Evolutionary conservation across 2,329 filamentous ascomycete species (phyloP).

Genomic region (Aspergillus texensis): DNA sequence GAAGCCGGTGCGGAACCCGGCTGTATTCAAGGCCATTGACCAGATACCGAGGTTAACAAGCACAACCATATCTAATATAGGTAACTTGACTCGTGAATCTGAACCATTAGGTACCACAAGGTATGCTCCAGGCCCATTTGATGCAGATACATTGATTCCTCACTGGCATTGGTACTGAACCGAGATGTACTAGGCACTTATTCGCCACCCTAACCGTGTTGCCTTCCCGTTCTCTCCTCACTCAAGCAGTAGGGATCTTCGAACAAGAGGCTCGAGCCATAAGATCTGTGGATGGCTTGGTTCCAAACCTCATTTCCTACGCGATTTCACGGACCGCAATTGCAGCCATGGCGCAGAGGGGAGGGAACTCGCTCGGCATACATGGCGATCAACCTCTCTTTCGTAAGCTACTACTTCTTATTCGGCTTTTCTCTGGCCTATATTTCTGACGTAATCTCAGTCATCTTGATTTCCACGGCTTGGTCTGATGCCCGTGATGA

Average conservation of each 20-base stretch:
- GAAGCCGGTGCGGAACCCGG: slow-evolving; percentile 17
- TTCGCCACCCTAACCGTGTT: slow-evolving; percentile 16
- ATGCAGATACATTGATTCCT: neutral
- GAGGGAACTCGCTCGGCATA: slow-evolving; percentile 25
- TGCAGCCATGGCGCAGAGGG: slow-evolving; percentile 18
- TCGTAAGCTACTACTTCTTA: slow-evolving; percentile 4
- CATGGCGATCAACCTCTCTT: slow-evolving; percentile 17
- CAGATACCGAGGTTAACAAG: slow-evolving; percentile 16
- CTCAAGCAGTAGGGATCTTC: slow-evolving; percentile 14
- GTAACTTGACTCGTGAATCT: slow-evolving; percentile 5
- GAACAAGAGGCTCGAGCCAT: slow-evolving; percentile 15
- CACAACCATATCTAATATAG: slow-evolving; percentile 8
- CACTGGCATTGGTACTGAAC: neutral
- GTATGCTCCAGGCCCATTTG: neutral
- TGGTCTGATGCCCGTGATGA: slow-evolving; percentile 14
- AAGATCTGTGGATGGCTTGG: slow-evolving; percentile 9
- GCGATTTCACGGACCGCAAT: slow-evolving; percentile 14
- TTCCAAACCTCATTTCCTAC: slow-evolving; percentile 19
- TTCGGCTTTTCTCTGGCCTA: neutral
- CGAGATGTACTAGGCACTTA: slow-evolving; percentile 8
- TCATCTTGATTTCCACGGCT: slow-evolving; percentile 16
- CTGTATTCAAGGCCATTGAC: slow-evolving; percentile 18
- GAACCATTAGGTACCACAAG: slow-evolving; percentile 12
- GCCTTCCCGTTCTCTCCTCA: slow-evolving; percentile 12
- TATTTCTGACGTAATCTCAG: neutral